Percentiles rank a stretch among this genome's conserved stretches.
Conservation (phyloP, 441 rosid species). For the Erodium trifolium region DNA sequence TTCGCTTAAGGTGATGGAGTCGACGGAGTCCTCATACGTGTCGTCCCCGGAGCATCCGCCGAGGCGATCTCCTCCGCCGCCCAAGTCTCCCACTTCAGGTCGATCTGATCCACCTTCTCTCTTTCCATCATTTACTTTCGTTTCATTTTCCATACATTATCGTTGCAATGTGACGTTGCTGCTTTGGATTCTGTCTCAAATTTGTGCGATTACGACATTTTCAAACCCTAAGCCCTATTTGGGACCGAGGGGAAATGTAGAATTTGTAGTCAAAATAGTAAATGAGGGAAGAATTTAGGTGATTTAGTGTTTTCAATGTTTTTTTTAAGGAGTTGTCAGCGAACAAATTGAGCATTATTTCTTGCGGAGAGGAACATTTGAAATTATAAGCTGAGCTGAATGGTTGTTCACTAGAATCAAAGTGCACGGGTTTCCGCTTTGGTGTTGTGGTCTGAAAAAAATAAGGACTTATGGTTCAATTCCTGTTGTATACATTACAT, state of each 20-base stretch:
- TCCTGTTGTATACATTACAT: neutral
- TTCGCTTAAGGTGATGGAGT: constrained; percentile 46
- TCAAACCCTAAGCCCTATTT: no score
- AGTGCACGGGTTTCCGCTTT: no score
- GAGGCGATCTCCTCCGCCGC: constrained; percentile 63
- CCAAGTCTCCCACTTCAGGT: constrained; percentile 69
- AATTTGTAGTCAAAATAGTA: neutral
- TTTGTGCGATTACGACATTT: no score
- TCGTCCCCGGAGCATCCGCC: constrained; percentile 8
- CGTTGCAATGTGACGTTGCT: no score
- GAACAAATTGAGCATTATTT: no score
- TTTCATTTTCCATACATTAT: no score
- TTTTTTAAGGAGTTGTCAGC: neutral
- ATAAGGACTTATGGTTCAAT: neutral
- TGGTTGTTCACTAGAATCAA: no score
- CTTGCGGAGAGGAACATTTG: no score
- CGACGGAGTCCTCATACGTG: constrained; percentile 70
- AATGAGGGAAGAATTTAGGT: neutral
- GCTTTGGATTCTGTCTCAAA: no score
- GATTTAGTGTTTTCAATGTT: neutral
- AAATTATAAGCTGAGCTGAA: no score
- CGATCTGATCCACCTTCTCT: constrained; percentile 45
- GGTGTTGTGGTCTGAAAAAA: neutral
- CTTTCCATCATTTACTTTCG: no score
- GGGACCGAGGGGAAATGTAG: neutral